phyloP scores from a whole-genome alignment of 2,329 filamentous ascomycete species.

The Cadophora sp. region DNA sequence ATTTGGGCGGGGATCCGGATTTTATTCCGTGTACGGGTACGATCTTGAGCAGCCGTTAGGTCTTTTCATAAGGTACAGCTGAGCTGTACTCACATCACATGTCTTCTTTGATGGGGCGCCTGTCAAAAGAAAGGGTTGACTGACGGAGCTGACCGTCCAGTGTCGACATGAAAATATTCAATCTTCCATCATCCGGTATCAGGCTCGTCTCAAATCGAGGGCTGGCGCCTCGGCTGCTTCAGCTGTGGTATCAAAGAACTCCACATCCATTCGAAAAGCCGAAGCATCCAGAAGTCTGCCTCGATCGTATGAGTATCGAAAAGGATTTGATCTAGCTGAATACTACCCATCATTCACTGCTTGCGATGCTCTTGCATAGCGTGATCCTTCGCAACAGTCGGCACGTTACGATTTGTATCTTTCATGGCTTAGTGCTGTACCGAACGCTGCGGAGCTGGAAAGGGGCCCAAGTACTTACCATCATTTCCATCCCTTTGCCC shows the following conservation, averaged over 20 bases:
- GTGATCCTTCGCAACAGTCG: no score
- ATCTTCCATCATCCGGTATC: conserved; percentile 24
- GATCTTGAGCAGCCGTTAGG: background rate
- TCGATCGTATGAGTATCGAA: background rate
- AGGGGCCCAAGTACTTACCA: background rate
- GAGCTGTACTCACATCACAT: background rate
- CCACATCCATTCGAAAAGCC: background rate
- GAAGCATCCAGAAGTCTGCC: background rate
- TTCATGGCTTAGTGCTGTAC: no score
- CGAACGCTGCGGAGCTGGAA: background rate
- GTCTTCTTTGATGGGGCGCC: background rate
- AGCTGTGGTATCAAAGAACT: conserved; percentile 14
- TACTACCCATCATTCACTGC: background rate
- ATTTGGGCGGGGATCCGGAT: background rate
- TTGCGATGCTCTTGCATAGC: background rate
- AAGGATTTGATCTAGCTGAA: background rate
- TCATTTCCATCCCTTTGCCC: background rate
- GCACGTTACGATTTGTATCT: background rate
- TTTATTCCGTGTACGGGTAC: background rate
- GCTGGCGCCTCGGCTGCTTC: conserved; percentile 32
- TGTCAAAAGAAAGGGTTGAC: background rate
- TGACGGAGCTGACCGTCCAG: background rate
- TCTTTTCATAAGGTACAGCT: background rate
- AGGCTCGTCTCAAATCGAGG: conserved; percentile 34
- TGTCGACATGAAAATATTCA: background rate